Evolutionary conservation across 768 basidiomycete genomes (phyloP).

Genomic region (Boletus sp.): DNA sequence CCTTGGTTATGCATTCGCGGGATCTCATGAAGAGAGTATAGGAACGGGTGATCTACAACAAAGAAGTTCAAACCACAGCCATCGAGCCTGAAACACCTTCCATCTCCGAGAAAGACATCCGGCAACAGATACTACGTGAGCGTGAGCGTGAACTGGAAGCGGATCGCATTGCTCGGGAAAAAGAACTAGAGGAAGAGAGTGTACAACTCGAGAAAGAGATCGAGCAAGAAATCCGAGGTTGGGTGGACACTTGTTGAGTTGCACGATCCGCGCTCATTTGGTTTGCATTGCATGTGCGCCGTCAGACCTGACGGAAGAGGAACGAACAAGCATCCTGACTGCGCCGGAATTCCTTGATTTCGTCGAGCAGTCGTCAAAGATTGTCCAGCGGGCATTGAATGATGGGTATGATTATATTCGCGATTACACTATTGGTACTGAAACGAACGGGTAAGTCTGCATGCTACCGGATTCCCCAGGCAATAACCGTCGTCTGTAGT

Average conservation of each 20-base stretch:
- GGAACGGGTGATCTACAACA: constrained; percentile 82
- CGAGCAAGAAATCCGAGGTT: constrained; percentile 82
- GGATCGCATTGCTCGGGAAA: constrained; percentile 65
- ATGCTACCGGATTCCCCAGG: background rate
- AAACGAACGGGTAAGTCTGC: constrained; percentile 69
- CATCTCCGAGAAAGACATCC: constrained; percentile 67
- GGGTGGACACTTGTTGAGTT: background rate
- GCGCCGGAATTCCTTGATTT: constrained; percentile 92
- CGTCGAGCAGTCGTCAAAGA: constrained; percentile 91
- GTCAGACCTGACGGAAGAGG: constrained; percentile 83
- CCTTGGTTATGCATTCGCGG: background rate
- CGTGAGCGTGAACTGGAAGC: constrained; percentile 66
- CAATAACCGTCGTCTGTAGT: constrained; percentile 38
- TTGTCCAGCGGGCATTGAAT: constrained; percentile 90
- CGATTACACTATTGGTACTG: constrained; percentile 90
- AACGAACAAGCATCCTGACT: constrained; percentile 74
- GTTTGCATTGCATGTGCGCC: background rate
- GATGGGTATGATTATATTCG: constrained; percentile 96
- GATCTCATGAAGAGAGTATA: constrained; percentile 24
- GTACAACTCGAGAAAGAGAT: constrained; percentile 82
- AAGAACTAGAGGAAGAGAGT: constrained; percentile 79
- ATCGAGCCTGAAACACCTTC: constrained; percentile 52
- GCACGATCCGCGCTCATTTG: constrained; percentile 1
- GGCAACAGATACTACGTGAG: constrained; percentile 60
- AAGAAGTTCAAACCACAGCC: constrained; percentile 76